A percentile compares a stretch with the other conserved stretches of the same genome.
These are phyloP conservation scores for Musa acuminata DNA, from an alignment of 176 grass and related monocot genomes.

Conservation along the genomic window DNA sequence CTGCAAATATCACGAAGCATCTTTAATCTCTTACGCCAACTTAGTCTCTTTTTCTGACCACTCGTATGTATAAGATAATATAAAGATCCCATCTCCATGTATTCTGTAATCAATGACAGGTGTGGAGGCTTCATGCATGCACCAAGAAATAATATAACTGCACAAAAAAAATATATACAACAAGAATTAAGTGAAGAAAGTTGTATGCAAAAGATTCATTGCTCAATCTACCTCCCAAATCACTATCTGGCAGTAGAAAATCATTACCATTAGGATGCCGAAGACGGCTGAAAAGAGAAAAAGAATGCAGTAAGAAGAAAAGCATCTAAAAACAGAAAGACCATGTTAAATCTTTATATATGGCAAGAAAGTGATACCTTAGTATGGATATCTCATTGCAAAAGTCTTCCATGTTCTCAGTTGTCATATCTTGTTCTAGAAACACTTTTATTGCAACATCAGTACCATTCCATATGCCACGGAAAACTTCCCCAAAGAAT, in stretches of 20 bases:
- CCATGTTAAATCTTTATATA: constrained; percentile 10
- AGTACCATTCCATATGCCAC: constrained; percentile 94
- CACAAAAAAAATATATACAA: constrained; percentile 15
- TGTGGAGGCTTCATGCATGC: constrained; percentile 98
- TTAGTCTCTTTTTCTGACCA: constrained; percentile 65
- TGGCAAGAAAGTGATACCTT: constrained; percentile 41
- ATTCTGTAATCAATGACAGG: constrained; percentile 82
- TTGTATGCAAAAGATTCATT: not conserved
- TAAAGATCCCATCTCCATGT: constrained; percentile 96
- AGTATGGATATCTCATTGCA: constrained; percentile 98
- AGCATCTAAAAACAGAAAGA: constrained; percentile 13
- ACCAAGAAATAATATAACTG: constrained; percentile 97
- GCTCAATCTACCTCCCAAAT: not conserved
- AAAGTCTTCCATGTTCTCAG: constrained; percentile 99
- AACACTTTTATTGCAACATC: constrained; percentile 99
- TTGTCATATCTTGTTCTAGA: constrained; percentile 96
- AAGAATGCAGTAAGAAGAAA: constrained; percentile 16
- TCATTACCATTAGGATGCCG: constrained; percentile 87
- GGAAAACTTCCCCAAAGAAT: constrained; percentile 94
- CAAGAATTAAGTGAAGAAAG: not conserved
- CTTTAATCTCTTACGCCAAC: constrained; percentile 87
- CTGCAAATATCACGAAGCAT: constrained; percentile 99
- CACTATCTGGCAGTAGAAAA: constrained; percentile 16
- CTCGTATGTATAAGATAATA: constrained; percentile 92
- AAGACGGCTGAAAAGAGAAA: constrained; percentile 70